Base-by-base conservation (phyloP, 1,139 yeast genomes). In the Geotrichum macrosporum region DNA sequence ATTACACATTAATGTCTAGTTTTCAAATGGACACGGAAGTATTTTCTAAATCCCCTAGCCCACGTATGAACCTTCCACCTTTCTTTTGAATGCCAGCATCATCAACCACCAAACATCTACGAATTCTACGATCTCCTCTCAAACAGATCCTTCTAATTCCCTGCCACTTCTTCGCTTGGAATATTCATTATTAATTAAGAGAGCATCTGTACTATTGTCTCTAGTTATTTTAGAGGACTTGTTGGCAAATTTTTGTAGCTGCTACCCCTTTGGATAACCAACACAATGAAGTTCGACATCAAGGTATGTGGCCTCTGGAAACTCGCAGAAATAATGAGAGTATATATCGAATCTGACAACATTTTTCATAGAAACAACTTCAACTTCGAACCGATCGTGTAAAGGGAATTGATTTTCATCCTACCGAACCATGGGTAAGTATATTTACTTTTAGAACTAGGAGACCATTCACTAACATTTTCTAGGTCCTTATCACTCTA, bases 361-460 rank as follows among this genome's bases (percentile, higher is more conserved):
- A 68, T 71, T 50, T 24, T 10, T 24, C 10, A 24, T 67, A 81
- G 75, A 84, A 84, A 71, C 82, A 80, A 60, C 83, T 85, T 66
- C 81, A 84, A 58, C 78, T 88, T 53, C 83, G 96, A 60, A 84
- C 96, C 37, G 96, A 89, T 67, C 82, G 98, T 66, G 96, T 92
- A 65, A 92, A 92, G 69, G 97, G 96, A 48, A 84, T 92, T 63
- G 99, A 92, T 70, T 84, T 94, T 74, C 99, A 92, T 67, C 98
- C 98, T 29, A 74, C 88, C 19, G 98, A 92, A 66, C 97, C 98
- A 47, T 92, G 98, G 97, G 81, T 68, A 45, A 41, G 57, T 48
- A 12, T 5, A 19, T 5, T 18, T 13, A 32, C 8, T 10, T 12
- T 5, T 29, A 9, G 27, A 9, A 19, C 21, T 20, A n/a, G n/a